A percentile compares a stretch with the other conserved stretches of the same genome.
Conservation (phyloP, 1,139 yeast species). For the Eremothecium gossypii region DNA sequence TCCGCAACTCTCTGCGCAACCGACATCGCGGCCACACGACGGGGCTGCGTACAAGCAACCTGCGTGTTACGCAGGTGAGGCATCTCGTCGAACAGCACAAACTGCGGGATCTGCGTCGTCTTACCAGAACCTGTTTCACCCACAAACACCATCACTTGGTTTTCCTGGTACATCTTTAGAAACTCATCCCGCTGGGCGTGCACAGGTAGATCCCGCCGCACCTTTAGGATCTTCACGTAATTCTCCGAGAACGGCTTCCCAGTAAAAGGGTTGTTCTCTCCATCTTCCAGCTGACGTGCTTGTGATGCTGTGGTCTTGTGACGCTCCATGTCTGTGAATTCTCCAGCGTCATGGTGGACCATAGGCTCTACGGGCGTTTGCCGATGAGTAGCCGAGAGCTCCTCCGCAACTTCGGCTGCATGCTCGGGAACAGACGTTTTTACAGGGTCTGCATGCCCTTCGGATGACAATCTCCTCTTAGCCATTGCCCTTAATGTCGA, state of each 20-base stretch:
- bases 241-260: constrained; percentile 50
- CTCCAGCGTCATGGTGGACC: constrained; percentile 41
- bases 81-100: constrained; percentile 85
- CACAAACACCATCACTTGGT: constrained; percentile 94
- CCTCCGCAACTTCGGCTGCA: constrained; percentile 52
- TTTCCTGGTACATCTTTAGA: constrained; percentile 66
- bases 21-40: constrained; percentile 97
- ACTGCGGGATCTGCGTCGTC: constrained; percentile 95
- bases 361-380: constrained; percentile 23
- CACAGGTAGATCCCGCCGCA: constrained; percentile 83
- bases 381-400: constrained; percentile 28
- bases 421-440: constrained; percentile 43
- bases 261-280: constrained; percentile 67
- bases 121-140: constrained; percentile 99
- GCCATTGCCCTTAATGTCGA: constrained; percentile 14
- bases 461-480: constrained; percentile 26
- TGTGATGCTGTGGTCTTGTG: constrained; percentile 68
- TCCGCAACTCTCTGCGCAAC: constrained; percentile 95
- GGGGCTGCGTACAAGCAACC: constrained; percentile 95
- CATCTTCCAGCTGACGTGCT: constrained; percentile 59
- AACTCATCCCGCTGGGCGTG: constrained; percentile 90
- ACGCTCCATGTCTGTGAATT: constrained; percentile 45
- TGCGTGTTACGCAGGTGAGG: constrained; percentile 72
- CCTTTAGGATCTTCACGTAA: constrained; percentile 68
- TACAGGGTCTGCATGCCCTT: constrained; percentile 28